These are phyloP conservation scores for Monosporascus ibericus DNA, from an alignment of 2,329 filamentous ascomycete species.

Conservation along the genomic window DNA sequence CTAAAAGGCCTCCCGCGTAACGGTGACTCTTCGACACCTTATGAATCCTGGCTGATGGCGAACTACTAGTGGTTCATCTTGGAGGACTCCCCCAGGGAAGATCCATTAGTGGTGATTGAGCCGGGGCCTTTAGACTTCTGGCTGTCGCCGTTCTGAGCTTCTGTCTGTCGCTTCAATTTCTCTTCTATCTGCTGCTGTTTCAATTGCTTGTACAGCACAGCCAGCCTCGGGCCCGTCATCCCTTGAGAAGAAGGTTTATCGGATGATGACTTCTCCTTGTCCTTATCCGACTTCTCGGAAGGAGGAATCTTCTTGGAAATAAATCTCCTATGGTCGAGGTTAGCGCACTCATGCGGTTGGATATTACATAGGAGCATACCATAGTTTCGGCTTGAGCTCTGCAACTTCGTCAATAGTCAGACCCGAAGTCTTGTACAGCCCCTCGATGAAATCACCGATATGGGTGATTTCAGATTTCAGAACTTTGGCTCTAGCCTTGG, in stretches of 20 bases:
- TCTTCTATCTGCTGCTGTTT: slow-evolving; percentile 13
- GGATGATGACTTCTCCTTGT: slow-evolving; percentile 15
- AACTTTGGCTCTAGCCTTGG: slow-evolving; percentile 27
- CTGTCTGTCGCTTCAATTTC: slow-evolving; percentile 3
- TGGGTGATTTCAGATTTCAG: slow-evolving; percentile 28
- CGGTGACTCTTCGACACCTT: background rate
- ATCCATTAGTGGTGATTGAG: slow-evolving; percentile 18
- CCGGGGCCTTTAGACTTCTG: slow-evolving; percentile 18
- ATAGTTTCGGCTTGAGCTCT: slow-evolving; percentile 29
- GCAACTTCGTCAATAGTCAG: slow-evolving; percentile 21
- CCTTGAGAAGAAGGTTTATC: slow-evolving; percentile 13
- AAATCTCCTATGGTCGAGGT: slow-evolving; percentile 22
- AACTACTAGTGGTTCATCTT: slow-evolving; percentile 14
- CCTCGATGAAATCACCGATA: slow-evolving; percentile 29
- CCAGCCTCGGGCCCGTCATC: slow-evolving; percentile 27
- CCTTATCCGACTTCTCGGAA: slow-evolving; percentile 22
- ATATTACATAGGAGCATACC: slow-evolving; percentile 16
- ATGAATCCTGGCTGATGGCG: background rate
- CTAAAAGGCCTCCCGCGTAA: background rate
- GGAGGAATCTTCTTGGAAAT: slow-evolving; percentile 29
- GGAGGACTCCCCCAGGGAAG: slow-evolving; percentile 19
- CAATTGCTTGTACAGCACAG: slow-evolving; percentile 25
- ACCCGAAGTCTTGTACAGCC: slow-evolving; percentile 24
- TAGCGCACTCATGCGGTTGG: slow-evolving; percentile 7
- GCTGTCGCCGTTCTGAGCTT: slow-evolving; percentile 17